Evolutionary conservation across 768 basidiomycete species (phyloP).

Genomic region (Lactarius deliciosus): DNA sequence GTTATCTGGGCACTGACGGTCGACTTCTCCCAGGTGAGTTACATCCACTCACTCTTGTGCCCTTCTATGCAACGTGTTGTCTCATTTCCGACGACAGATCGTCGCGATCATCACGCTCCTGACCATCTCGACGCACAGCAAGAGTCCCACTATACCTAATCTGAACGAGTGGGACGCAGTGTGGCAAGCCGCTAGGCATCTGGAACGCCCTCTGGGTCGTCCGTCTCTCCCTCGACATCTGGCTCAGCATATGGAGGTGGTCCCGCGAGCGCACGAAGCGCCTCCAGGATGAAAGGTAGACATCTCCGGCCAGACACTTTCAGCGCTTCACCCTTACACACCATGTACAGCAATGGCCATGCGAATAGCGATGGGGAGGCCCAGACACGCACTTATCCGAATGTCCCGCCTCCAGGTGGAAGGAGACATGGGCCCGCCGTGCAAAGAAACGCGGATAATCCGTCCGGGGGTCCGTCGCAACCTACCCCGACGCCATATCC

Average conservation of each 20-base stretch:
- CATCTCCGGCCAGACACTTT: constrained; percentile 6
- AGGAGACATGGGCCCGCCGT: constrained; percentile 5
- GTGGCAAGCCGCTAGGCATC: constrained; percentile 60
- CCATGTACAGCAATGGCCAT: constrained; percentile 7
- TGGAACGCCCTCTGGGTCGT: constrained; percentile 69
- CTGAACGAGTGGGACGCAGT: constrained; percentile 61
- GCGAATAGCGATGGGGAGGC: constrained; percentile 7
- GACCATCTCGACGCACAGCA: constrained; percentile 45
- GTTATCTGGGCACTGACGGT: constrained; percentile 52
- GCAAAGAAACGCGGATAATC: constrained; percentile 6
- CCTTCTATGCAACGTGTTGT: constrained; percentile 10
- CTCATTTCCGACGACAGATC: constrained; percentile 42
- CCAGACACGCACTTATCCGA: constrained; percentile 5
- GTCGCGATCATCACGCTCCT: constrained; percentile 52
- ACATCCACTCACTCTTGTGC: constrained; percentile 9
- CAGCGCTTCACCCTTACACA: not conserved
- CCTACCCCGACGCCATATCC: constrained; percentile 14
- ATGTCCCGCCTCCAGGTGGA: constrained; percentile 6
- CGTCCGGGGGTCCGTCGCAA: not conserved
- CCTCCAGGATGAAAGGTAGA: constrained; percentile 27
- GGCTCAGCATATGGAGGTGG: constrained; percentile 59
- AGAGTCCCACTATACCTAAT: constrained; percentile 44
- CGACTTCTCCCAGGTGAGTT: constrained; percentile 53
- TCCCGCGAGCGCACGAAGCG: constrained; percentile 33
- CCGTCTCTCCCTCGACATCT: constrained; percentile 49